phyloP scores from a whole-genome alignment of 2,329 filamentous ascomycete species.

The Neonectria faginata region DNA sequence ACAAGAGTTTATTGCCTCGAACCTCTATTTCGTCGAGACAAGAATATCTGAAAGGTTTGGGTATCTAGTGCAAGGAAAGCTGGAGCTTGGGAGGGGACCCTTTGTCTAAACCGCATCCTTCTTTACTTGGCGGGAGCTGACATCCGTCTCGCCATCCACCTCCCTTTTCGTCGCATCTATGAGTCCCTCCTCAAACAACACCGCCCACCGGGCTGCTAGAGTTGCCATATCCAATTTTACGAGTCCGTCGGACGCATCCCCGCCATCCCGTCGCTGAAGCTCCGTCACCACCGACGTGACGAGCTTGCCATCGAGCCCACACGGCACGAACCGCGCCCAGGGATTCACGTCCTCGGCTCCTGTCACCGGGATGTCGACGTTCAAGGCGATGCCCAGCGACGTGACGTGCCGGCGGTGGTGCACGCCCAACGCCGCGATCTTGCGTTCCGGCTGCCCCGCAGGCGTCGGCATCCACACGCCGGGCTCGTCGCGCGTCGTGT shows the following conservation, averaged over 20 bases:
- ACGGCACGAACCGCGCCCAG: slow-evolving; percentile 84
- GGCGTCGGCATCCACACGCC: slow-evolving; percentile 78
- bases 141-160: slow-evolving; percentile 33
- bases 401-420: slow-evolving; percentile 87
- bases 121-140: slow-evolving; percentile 20
- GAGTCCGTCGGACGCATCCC: slow-evolving; percentile 5
- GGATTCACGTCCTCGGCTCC: slow-evolving; percentile 58
- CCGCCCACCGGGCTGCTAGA: slow-evolving; percentile 50
- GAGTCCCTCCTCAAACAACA: slow-evolving; percentile 51
- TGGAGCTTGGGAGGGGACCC: not conserved
- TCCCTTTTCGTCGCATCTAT: slow-evolving; percentile 43
- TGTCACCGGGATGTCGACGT: slow-evolving; percentile 71
- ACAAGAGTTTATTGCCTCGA: not conserved
- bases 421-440: slow-evolving; percentile 93
- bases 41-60: not conserved
- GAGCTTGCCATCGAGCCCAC: slow-evolving; percentile 82
- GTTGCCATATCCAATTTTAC: slow-evolving; percentile 44
- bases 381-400: slow-evolving; percentile 85
- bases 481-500: slow-evolving; percentile 77
- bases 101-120: not conserved
- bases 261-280: slow-evolving; percentile 41
- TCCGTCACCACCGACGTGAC: slow-evolving; percentile 79
- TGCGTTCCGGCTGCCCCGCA: slow-evolving; percentile 60
- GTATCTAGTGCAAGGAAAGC: not conserved
- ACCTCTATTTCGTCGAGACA: not conserved